Conservation (phyloP, 1,284 basidiomycete species). For the Moesziomyces sp. region DNA sequence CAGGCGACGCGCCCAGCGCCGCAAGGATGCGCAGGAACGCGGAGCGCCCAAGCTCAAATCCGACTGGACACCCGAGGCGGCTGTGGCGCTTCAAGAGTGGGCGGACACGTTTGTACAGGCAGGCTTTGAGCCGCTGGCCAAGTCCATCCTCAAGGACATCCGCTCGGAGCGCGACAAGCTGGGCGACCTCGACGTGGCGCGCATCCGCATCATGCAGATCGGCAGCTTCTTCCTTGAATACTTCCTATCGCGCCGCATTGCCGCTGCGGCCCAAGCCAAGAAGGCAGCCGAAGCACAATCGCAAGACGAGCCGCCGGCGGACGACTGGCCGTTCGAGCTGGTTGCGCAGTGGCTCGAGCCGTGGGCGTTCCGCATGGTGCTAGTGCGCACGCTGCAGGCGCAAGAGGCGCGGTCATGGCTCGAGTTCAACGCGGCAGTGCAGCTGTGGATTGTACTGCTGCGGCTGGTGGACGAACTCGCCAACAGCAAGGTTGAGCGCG, state of each 20-base stretch:
- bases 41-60: slow-evolving; percentile 55
- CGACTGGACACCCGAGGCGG: slow-evolving; percentile 57
- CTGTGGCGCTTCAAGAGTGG: slow-evolving; percentile 50
- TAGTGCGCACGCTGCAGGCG: slow-evolving; percentile 52
- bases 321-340: slow-evolving; percentile 53
- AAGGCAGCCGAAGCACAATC: slow-evolving; percentile 8
- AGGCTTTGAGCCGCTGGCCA: slow-evolving; percentile 58
- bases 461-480: slow-evolving; percentile 61
- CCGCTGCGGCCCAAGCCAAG: slow-evolving; percentile 18
- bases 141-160: slow-evolving; percentile 62
- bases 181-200: slow-evolving; percentile 62
- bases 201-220: slow-evolving; percentile 61
- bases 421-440: slow-evolving; percentile 60
- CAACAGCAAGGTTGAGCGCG: slow-evolving; percentile 41
- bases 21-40: slow-evolving; percentile 52
- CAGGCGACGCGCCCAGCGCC: slow-evolving; percentile 42
- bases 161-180: slow-evolving; percentile 64
- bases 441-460: slow-evolving; percentile 64
- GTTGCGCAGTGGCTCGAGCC: slow-evolving; percentile 62
- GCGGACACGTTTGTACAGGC: slow-evolving; percentile 62
- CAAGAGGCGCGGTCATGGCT: slow-evolving; percentile 60
- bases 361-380: slow-evolving; percentile 64
- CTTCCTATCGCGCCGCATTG: slow-evolving; percentile 53
- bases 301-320: slow-evolving; percentile 3
- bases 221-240: slow-evolving; percentile 65